These are phyloP conservation scores for Hippophae rhamnoides DNA, from an alignment of 306 rosid genomes.

Conservation along the genomic window DNA sequence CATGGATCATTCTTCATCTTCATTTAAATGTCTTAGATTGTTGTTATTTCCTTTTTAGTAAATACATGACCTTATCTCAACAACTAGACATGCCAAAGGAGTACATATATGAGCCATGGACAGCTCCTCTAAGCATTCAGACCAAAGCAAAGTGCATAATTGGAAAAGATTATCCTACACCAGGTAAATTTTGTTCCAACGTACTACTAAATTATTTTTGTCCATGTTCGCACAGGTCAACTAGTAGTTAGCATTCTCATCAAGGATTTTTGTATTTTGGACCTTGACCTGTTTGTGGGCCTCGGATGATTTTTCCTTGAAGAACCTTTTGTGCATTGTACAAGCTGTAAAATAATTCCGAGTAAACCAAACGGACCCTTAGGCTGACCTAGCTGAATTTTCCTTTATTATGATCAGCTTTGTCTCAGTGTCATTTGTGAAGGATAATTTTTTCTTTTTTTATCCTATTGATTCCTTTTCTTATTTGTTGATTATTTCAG, in stretches of 20 bases:
- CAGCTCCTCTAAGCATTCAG: constrained; percentile 80
- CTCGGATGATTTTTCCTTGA: no score
- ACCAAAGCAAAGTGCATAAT: constrained; percentile 80
- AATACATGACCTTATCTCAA: constrained; percentile 14
- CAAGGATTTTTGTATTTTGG: no score
- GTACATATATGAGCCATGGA: constrained; percentile 96
- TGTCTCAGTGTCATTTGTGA: no score
- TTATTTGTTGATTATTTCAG: constrained; percentile 35
- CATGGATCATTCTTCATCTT: constrained; percentile 10
- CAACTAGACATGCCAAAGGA: constrained; percentile 74
- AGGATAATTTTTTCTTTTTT: no score
- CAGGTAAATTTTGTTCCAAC: constrained; percentile 46
- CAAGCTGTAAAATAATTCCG: no score
- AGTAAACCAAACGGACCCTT: no score
- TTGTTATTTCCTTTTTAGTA: constrained; percentile 2
- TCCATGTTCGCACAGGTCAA: constrained; percentile 4
- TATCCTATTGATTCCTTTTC: neutral
- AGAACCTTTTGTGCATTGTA: no score
- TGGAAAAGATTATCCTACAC: constrained; percentile 85
- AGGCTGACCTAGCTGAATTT: no score
- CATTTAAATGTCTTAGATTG: constrained; percentile 10
- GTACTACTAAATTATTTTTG: neutral
- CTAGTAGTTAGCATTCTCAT: neutral
- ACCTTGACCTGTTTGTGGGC: no score
- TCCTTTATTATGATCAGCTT: no score